phyloP scores from a whole-genome alignment of 208 protist species.

The Trypanosoma platydactyli region DNA sequence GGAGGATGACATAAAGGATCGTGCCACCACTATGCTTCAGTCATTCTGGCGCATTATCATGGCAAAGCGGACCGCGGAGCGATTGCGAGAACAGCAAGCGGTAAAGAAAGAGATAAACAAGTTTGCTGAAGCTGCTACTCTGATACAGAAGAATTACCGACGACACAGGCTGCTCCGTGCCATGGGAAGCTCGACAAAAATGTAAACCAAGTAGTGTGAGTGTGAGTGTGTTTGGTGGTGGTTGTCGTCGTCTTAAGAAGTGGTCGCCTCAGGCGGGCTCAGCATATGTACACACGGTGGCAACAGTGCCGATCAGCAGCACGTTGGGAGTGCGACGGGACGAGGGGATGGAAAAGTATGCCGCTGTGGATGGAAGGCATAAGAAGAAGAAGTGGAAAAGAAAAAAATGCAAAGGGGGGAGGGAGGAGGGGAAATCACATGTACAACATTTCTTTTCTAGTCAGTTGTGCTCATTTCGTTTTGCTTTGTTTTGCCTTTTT shows the following conservation, averaged over 20 bases:
- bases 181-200: neutral
- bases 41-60: conserved; percentile 64
- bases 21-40: conserved; percentile 68
- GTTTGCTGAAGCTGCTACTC: conserved; percentile 54
- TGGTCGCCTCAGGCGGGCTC: neutral
- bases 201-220: conserved; percentile 8
- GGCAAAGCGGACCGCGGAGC: conserved; percentile 22
- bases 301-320: neutral
- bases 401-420: neutral
- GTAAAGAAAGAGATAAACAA: conserved; percentile 25
- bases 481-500: conserved; percentile 7
- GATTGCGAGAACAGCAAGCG: conserved; percentile 22
- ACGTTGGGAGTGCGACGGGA: neutral
- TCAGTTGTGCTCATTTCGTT: too few relatives aligned
- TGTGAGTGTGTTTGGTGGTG: neutral
- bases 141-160: conserved; percentile 68
- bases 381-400: neutral
- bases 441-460: neutral
- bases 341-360: neutral
- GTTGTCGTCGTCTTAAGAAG: neutral
- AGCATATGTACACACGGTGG: neutral
- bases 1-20: conserved; percentile 60
- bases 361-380: too few relatives aligned
- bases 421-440: neutral
- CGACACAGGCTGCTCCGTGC: conserved; percentile 28